Conservation (phyloP, 108 stramenopile species). For the Conticribra guillardii region DNA sequence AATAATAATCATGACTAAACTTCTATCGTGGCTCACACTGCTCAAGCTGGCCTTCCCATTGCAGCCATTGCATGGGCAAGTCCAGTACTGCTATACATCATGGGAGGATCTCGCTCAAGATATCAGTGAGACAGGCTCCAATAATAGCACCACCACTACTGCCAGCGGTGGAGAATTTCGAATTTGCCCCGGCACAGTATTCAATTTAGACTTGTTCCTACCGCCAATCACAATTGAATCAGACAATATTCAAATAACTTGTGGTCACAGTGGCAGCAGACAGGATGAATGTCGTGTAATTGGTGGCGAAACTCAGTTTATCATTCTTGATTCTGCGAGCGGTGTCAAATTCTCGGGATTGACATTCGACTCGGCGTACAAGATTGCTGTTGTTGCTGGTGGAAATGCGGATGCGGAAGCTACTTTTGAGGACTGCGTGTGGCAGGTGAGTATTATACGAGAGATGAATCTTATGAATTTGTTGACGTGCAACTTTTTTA, state of each 20-base stretch:
- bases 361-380: not conserved
- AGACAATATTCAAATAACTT: not conserved
- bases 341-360: not conserved
- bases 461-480: too few species aligned
- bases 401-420: not conserved
- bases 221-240: not conserved
- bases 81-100: too few species aligned
- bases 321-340: not conserved
- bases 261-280: not conserved
- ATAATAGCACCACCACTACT: too few species aligned
- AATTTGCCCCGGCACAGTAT: not conserved
- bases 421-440: not conserved
- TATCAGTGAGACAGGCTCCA: too few species aligned
- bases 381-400: not conserved
- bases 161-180: not conserved
- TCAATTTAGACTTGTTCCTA: not conserved
- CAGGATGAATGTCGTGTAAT: not conserved
- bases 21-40: too few species aligned
- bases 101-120: too few species aligned
- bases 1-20: too few species aligned
- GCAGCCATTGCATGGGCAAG: too few species aligned
- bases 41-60: too few species aligned
- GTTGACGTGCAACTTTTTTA: not conserved
- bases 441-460: not conserved
- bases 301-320: not conserved